Conservation (phyloP, 2,329 filamentous ascomycete species). For the Bertia moriformis region DNA sequence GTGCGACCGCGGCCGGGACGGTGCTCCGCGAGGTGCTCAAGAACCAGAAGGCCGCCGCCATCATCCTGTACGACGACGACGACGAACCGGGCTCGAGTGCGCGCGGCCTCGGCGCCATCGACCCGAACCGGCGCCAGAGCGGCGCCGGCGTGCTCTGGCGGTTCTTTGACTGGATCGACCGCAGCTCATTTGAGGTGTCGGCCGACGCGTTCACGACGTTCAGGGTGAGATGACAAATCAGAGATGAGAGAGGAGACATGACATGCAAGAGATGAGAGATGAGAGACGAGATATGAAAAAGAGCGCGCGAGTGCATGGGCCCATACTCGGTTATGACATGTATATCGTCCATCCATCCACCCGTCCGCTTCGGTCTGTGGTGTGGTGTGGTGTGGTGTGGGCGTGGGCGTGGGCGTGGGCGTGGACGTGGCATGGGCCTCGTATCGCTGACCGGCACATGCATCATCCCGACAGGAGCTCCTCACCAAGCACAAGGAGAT, state of each 20-base stretch:
- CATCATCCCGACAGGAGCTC: conserved; percentile 49
- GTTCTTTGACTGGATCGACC: conserved; percentile 95
- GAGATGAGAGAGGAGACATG: neutral
- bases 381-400: too few relatives aligned
- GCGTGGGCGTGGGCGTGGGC: neutral
- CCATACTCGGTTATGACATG: neutral
- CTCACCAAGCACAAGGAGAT: conserved; percentile 87
- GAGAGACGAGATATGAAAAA: too few relatives aligned
- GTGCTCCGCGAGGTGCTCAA: conserved; percentile 80
- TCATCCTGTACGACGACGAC: conserved; percentile 86
- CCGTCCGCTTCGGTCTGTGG: too few relatives aligned
- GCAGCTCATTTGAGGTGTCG: conserved; percentile 88
- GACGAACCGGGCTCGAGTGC: conserved; percentile 53
- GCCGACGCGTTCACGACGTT: conserved; percentile 97
- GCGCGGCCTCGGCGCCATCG: conserved; percentile 65
- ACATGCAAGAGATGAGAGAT: too few relatives aligned
- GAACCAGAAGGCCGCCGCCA: conserved; percentile 66
- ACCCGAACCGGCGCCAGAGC: conserved; percentile 59
- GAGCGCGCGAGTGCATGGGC: too few relatives aligned
- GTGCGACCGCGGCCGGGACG: conserved; percentile 78
- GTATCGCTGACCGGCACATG: conserved; percentile 5
- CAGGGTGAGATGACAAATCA: conserved; percentile 40
- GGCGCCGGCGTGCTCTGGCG: conserved; percentile 86
- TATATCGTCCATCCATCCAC: conserved; percentile 3
- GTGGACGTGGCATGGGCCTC: neutral